Base-by-base conservation (phyloP, 1,284 basidiomycete species). In the Trametes versicolor region DNA sequence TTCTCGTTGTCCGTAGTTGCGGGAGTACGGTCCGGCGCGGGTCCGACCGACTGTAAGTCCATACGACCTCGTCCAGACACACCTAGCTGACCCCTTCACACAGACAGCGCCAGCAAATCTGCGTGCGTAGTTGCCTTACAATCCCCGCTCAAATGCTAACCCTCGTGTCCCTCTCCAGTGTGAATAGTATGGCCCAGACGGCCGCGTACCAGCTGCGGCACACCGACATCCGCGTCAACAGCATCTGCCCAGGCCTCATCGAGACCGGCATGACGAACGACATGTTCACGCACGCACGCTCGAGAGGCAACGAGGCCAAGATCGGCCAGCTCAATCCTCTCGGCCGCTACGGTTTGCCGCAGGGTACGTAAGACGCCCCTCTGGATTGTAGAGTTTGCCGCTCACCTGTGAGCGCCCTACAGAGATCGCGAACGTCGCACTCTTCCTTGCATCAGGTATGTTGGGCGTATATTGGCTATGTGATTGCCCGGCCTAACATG, bases 91-190 rank as follows among this genome's bases (percentile, higher is more conserved):
- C 63, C 50, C 27, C 39, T 41, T 27, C 52, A 9, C 52, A 9
- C 73, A 95, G 94, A 95, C 73, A 95, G 94, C 68, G 94, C 95
- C 51, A 94, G 92, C 72, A 97, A 97, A 81, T 92, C 95, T 29
- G 94, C 93, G 93, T 94, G 75, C 77, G 90, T 81, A 15, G 27
- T 13, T 19, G 25, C 12, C 21, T n/a, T 2, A 3, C 23, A n/a
- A 27, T 12, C 10, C 45, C 1, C 36, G 12, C 9, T 6, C 21
- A 32, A 25, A 49, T 37, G 62, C 32, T 23, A 45, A 51, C 36
- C 9, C 29, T 43, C 25, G 39, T 51, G 4, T 34, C 21, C 39
- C 51, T 23, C 48, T 57, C 9, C 66, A 94, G 91, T 8, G 93
- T 96, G 37, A 95, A 95, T 76, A 94, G 89, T 50, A 87, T 98